A percentile compares a stretch with the other conserved stretches of the same genome.
Evolutionary conservation across 768 basidiomycete genomes (phyloP).

Genomic region (Obba rivulosa): DNA sequence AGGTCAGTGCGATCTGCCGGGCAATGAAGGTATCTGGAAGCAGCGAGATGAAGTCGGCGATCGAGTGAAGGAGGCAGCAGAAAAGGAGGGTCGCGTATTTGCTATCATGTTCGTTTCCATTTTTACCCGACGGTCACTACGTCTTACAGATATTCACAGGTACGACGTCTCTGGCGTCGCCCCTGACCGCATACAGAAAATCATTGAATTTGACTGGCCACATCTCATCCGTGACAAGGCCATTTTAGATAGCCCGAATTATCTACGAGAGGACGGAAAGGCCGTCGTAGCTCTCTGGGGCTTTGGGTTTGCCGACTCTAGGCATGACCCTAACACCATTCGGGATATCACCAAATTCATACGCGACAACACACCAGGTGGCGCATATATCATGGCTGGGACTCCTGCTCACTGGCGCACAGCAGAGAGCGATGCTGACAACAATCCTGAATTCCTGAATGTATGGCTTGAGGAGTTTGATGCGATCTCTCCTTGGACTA

Average conservation of each 20-base stretch:
- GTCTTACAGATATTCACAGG: slow-evolving; percentile 35
- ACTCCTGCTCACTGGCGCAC: slow-evolving; percentile 74
- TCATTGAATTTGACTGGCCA: slow-evolving; percentile 68
- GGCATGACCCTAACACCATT: slow-evolving; percentile 59
- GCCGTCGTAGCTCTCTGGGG: slow-evolving; percentile 79
- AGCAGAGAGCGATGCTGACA: slow-evolving; percentile 62
- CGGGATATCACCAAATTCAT: slow-evolving; percentile 52
- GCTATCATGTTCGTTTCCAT: slow-evolving; percentile 66
- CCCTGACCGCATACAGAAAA: slow-evolving; percentile 57
- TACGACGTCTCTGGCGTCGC: slow-evolving; percentile 82
- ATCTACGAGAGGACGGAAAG: slow-evolving; percentile 62
- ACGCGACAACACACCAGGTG: slow-evolving; percentile 59
- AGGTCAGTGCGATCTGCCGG: slow-evolving; percentile 54
- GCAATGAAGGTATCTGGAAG: slow-evolving; percentile 50
- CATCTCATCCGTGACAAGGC: slow-evolving; percentile 61
- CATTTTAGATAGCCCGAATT: slow-evolving; percentile 66
- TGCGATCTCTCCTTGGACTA: slow-evolving; percentile 78
- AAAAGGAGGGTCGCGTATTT: slow-evolving; percentile 74
- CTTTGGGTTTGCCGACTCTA: slow-evolving; percentile 58
- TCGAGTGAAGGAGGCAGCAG: slow-evolving; percentile 69
- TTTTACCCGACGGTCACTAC: background rate
- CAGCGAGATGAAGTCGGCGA: slow-evolving; percentile 73
- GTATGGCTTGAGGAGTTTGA: slow-evolving; percentile 78
- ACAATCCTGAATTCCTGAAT: slow-evolving; percentile 55
- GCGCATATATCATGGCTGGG: slow-evolving; percentile 71